Base-by-base conservation (phyloP, 257 asterid species). In the Plectranthus barbatus region DNA sequence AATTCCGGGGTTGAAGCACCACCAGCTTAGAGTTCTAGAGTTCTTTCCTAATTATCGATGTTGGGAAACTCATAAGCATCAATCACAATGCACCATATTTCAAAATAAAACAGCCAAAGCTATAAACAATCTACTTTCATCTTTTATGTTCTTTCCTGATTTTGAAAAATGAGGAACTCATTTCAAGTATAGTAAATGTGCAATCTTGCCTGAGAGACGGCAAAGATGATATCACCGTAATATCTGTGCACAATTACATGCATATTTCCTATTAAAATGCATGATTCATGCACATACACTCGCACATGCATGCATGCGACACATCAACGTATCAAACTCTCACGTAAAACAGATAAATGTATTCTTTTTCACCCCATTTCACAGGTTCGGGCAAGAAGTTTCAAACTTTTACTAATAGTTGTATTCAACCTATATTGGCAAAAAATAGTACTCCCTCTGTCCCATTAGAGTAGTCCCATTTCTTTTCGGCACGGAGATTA, bases 1-100 rank as follows among this genome's bases (percentile, higher is more conserved):
- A 68, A 92, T 84, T 70, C 99, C 99, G 31, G 99, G 99, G 79
- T 92, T 92, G 79, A 92, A 92, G 81, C 99, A 92, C 99, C 99
- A 92, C 99, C 99, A 92, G 82, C 99, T 92, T 15, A 92, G 81
- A 40, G 81, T 85, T 78, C 99, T 85, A 44, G 97, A 80, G 46
- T 77, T 47, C 77, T 82, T 86, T 50, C 86, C 99, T 86, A 76
- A 69, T 71, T 62, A 58, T 56, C 29, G 70, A 62, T 61, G 61
- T 62, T 67, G 60, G 40, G 62, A 76, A 52, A 48, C 62, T 70
- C 53, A 64, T 21, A 49, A 20, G 62, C 37, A 24, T 41, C 55
- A 48, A 66, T 59, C 52, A 70, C 56, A 65, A 65, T 12, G 73
- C 54, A 50, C 60, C 26, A 45, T 48, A 68, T 46, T 21, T 69